Conservation (phyloP, 805 yeast genomes). For the Torulaspora quercuum region DNA sequence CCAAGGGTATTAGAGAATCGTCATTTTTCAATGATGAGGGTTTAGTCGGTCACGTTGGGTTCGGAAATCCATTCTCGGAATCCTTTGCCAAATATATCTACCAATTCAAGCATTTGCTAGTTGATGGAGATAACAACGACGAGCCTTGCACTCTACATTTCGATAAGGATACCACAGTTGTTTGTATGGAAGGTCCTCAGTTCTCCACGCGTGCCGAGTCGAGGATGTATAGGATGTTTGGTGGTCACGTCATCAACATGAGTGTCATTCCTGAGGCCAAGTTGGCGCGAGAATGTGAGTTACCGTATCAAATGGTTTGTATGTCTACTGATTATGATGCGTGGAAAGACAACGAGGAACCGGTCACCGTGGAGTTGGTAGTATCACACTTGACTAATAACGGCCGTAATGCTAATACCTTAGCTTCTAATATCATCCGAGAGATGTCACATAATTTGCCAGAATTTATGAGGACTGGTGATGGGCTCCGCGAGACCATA, state of each 20-base stretch:
- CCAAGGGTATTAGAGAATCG: slow-evolving; percentile 89
- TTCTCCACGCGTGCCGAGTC: slow-evolving; percentile 97
- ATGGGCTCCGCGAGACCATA: slow-evolving; percentile 70
- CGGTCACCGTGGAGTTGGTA: slow-evolving; percentile 97
- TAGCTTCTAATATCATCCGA: slow-evolving; percentile 68
- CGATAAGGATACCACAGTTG: slow-evolving; percentile 71
- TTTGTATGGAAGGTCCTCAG: slow-evolving; percentile 99
- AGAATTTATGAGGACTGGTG: slow-evolving; percentile 58
- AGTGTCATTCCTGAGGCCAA: slow-evolving; percentile 96
- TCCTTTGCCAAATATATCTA: slow-evolving; percentile 63
- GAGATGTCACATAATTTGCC: slow-evolving; percentile 60
- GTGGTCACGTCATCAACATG: slow-evolving; percentile 96
- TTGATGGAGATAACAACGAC: slow-evolving; percentile 45
- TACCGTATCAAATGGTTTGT: slow-evolving; percentile 95
- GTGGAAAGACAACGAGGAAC: slow-evolving; percentile 93
- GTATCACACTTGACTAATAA: slow-evolving; percentile 87
- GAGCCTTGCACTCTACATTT: slow-evolving; percentile 66
- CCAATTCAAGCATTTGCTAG: slow-evolving; percentile 54
- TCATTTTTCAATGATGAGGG: slow-evolving; percentile 85
- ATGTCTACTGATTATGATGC: slow-evolving; percentile 99
- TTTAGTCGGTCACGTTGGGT: slow-evolving; percentile 94
- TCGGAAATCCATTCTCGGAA: slow-evolving; percentile 93
- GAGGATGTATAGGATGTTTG: slow-evolving; percentile 76
- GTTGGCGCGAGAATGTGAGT: slow-evolving; percentile 95
- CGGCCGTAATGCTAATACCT: slow-evolving; percentile 74